Conservation (phyloP, 257 asterid species). For the Gentiana dahurica region DNA sequence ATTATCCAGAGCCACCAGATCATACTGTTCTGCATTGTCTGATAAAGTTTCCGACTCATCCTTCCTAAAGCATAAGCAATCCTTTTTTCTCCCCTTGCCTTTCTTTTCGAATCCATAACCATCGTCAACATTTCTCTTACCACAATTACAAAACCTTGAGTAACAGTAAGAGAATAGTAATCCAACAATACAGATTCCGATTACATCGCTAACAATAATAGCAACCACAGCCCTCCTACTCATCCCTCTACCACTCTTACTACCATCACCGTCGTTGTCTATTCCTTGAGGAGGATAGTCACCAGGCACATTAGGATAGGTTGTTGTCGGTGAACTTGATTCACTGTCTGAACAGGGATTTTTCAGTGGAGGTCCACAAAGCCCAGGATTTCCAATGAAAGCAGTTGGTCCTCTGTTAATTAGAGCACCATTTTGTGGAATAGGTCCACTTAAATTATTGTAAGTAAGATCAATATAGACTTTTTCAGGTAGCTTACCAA, state of each 20-base stretch:
- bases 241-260: conserved; percentile 31
- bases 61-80: conserved; percentile 67
- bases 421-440: conserved; percentile 83
- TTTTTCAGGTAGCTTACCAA: conserved; percentile 81
- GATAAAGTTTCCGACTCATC: conserved; percentile 76
- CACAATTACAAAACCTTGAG: conserved; percentile 38
- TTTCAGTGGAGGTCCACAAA: conserved; percentile 87
- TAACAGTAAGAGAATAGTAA: conserved; percentile 66
- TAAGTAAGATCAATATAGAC: conserved; percentile 78
- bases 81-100: conserved; percentile 31
- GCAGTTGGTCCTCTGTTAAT: conserved; percentile 94
- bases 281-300: conserved; percentile 36
- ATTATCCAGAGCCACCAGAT: conserved; percentile 58
- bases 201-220: conserved; percentile 55
- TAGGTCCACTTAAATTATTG: conserved; percentile 66
- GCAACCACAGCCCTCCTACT: conserved; percentile 49
- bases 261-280: conserved; percentile 13
- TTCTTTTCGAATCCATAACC: conserved; percentile 51
- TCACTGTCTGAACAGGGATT: conserved; percentile 43
- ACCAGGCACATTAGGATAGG: conserved; percentile 48
- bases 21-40: conserved; percentile 60
- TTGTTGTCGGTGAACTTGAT: conserved; percentile 41
- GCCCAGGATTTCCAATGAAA: conserved; percentile 68
- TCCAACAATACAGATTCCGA: conserved; percentile 70
- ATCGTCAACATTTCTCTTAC: conserved; percentile 30